Evolutionary conservation across 2,329 filamentous ascomycete species (phyloP).

Genomic region (Cladosporium cucumerinum): DNA sequence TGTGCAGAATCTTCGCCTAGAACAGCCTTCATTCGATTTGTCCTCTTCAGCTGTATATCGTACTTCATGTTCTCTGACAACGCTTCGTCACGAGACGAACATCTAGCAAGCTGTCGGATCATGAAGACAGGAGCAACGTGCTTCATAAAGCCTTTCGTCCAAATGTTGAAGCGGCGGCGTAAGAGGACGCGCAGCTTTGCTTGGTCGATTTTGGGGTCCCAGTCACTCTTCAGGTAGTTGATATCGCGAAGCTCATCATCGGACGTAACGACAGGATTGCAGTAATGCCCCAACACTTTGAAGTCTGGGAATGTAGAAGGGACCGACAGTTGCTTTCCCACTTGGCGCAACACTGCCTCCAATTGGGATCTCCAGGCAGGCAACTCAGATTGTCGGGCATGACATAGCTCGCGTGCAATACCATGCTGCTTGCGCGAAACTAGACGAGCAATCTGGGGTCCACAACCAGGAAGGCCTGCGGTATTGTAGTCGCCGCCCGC

Average conservation of each 20-base stretch:
- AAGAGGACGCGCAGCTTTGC: constrained; percentile 35
- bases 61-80: constrained; percentile 27
- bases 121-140: constrained; percentile 40
- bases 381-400: constrained; percentile 19
- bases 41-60: constrained; percentile 33
- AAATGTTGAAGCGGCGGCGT: constrained; percentile 38
- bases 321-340: constrained; percentile 19
- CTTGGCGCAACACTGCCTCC: constrained; percentile 17
- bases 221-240: constrained; percentile 31
- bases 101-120: constrained; percentile 24
- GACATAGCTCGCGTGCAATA: constrained; percentile 33
- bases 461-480: constrained; percentile 38
- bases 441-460: constrained; percentile 30
- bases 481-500: constrained; percentile 42
- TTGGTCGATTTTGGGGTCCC: constrained; percentile 34
- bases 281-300: constrained; percentile 38
- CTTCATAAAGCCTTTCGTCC: constrained; percentile 37
- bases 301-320: constrained; percentile 28
- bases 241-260: constrained; percentile 32
- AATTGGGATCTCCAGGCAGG: constrained; percentile 31
- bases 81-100: constrained; percentile 17
- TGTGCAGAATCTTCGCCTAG: constrained; percentile 21
- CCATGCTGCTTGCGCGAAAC: constrained; percentile 32
- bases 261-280: constrained; percentile 35
- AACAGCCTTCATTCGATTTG: constrained; percentile 25